Base-by-base conservation (phyloP, 192 early-diverging fungal genomes). In the Jimgerdemannia flammicorona region DNA sequence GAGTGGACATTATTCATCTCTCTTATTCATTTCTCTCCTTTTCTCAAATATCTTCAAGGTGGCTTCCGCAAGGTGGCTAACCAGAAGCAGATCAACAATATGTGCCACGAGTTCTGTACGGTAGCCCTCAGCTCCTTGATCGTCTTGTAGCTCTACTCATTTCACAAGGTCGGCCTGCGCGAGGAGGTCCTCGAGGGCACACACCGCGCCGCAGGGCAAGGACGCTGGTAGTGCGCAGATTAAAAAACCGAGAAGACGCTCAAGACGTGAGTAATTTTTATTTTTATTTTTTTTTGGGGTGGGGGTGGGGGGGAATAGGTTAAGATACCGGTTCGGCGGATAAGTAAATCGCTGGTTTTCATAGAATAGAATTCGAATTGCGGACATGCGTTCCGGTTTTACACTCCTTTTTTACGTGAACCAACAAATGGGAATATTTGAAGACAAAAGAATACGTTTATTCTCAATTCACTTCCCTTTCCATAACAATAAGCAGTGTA, bases 91-190 rank as follows among this genome's bases (percentile, higher is more conserved):
- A 87, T 93, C 77, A 80, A 74, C 49, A 75, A 85, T 29, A 75
- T 84, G 41, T 89, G 90, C 49, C 75, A 77, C 82, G 86, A 87
- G 75, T 90, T 86, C 78, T 95, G 94, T 93, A 75, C 93, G 65
- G 77, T 80, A 8, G 91, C 87, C 63, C 77, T 95, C 67, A 63
- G 84, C 11, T 87, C 86, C 65, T 90, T 90, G n/a, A 75, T 93
- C 72, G 39, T 90, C 40, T 80, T 85, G 40, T 84, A 89, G 69
- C 44, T 92, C 6, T 91, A 95, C 81, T 89, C 92, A 78, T 82
- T 93, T 44, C 83, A 85, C 54, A 75, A 88, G 72, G 85, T 87
- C 76, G 72, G 78, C 64, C 80, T 84, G 42, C 85, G 87, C 43
- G 72, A 84, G 64, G 78, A 81, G 65, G 70, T 83, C 65, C 71